Percentiles rank a stretch among this genome's conserved stretches.
These are phyloP conservation scores for Diaporthe sp. DNA, from an alignment of 2,329 filamentous ascomycete genomes.

Conservation along the genomic window DNA sequence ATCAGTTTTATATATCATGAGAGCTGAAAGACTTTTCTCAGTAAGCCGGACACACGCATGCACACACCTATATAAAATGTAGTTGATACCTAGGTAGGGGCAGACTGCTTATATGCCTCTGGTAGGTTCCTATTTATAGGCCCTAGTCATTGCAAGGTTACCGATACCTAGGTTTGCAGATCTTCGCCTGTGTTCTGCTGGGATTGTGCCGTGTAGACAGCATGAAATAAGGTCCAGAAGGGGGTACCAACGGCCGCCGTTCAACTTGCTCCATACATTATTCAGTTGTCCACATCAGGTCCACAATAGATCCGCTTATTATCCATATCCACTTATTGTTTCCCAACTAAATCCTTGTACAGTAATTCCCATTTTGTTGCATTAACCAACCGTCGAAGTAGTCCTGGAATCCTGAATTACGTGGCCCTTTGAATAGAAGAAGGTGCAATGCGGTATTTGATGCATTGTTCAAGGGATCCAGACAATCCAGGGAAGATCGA, in stretches of 20 bases:
- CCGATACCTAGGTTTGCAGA: not conserved
- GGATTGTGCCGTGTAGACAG: constrained; percentile 1
- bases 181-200: not conserved
- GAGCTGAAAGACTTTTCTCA: not conserved
- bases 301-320: not conserved
- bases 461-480: not conserved
- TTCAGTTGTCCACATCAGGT: constrained; percentile 12
- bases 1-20: not conserved
- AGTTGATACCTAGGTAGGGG: not conserved
- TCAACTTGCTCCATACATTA: not conserved
- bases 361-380: not conserved
- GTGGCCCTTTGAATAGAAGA: not conserved
- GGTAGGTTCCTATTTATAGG: not conserved
- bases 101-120: not conserved
- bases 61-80: not conserved
- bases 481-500: not conserved
- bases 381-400: not conserved
- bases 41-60: not conserved
- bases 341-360: not conserved
- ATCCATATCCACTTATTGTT: not conserved
- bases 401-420: not conserved
- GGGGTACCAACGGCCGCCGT: not conserved
- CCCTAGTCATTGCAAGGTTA: not conserved
- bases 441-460: not conserved
- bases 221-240: not conserved